Percentiles rank a stretch among this genome's conserved stretches.
Conservation (phyloP, 2,329 filamentous ascomycete genomes). For the Bisporella sp. region DNA sequence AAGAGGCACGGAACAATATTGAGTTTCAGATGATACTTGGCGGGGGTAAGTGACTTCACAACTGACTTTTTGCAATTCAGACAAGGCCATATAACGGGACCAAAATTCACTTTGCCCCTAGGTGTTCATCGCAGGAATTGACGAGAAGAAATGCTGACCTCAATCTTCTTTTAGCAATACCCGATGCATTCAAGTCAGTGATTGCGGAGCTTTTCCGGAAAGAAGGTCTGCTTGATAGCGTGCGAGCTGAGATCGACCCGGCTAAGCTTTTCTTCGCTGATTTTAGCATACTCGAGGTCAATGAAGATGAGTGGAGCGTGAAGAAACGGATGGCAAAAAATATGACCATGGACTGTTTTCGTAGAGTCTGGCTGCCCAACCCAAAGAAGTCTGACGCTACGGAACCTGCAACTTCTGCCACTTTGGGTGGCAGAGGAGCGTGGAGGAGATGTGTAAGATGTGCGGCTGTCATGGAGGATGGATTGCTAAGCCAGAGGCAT, state of each 20-base stretch:
- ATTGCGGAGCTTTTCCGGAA: slow-evolving; percentile 23
- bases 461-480: slow-evolving; percentile 28
- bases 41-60: slow-evolving; percentile 3
- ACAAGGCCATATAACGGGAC: not conserved
- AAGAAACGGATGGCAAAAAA: slow-evolving; percentile 12
- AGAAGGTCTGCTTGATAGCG: slow-evolving; percentile 16
- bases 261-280: slow-evolving; percentile 27
- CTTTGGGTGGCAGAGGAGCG: slow-evolving; percentile 5
- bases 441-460: slow-evolving; percentile 29
- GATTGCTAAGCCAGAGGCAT: slow-evolving; percentile 18
- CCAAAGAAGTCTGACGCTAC: slow-evolving; percentile 6
- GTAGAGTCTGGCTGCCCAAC: slow-evolving; percentile 23
- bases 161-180: slow-evolving; percentile 11
- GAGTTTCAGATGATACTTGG: slow-evolving; percentile 28
- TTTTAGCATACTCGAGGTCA: slow-evolving; percentile 24
- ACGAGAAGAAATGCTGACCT: not conserved
- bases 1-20: slow-evolving; percentile 21
- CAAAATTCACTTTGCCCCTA: too few relatives aligned
- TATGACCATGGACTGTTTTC: slow-evolving; percentile 25
- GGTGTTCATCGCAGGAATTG: too few relatives aligned
- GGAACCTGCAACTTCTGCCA: not conserved
- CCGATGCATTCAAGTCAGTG: slow-evolving; percentile 24
- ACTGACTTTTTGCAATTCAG: not conserved
- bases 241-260: slow-evolving; percentile 26
- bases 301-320: slow-evolving; percentile 20